A percentile compares a stretch with the other conserved stretches of the same genome.
These are phyloP conservation scores for Trichoderma brevicompactum DNA, from an alignment of 2,329 filamentous ascomycete species.

Conservation along the genomic window DNA sequence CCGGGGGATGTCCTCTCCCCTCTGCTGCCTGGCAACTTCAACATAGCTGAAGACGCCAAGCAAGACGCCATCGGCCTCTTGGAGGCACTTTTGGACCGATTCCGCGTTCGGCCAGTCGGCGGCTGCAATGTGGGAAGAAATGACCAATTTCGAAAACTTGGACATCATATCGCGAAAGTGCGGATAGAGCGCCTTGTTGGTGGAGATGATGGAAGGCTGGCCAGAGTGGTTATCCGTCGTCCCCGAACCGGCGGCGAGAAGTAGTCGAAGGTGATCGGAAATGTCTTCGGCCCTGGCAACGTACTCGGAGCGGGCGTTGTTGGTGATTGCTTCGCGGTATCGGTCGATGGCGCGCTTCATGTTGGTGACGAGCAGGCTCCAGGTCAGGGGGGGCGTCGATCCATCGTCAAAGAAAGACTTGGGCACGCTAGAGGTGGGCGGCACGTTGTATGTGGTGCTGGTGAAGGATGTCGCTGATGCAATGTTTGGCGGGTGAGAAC, in stretches of 20 bases:
- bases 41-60: constrained; percentile 95
- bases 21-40: constrained; percentile 89
- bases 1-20: constrained; percentile 91
- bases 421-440: constrained; percentile 66
- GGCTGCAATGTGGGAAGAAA: constrained; percentile 96
- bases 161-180: constrained; percentile 99
- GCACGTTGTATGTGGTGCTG: constrained; percentile 60
- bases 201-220: constrained; percentile 98
- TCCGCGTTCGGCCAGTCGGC: constrained; percentile 95
- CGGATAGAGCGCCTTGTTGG: constrained; percentile 94
- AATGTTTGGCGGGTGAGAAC: constrained; percentile 55
- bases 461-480: constrained; percentile 67
- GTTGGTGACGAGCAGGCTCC: constrained; percentile 87
- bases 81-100: constrained; percentile 90
- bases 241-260: constrained; percentile 93
- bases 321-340: constrained; percentile 87
- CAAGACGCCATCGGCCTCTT: constrained; percentile 95
- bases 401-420: constrained; percentile 90
- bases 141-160: constrained; percentile 97
- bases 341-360: constrained; percentile 90
- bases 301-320: constrained; percentile 83
- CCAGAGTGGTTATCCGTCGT: constrained; percentile 99
- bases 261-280: constrained; percentile 88
- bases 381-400: constrained; percentile 78
- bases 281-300: constrained; percentile 96